These are phyloP conservation scores for Entrophospora sp. DNA, from an alignment of 192 early-diverging fungal genomes.

Conservation along the genomic window DNA sequence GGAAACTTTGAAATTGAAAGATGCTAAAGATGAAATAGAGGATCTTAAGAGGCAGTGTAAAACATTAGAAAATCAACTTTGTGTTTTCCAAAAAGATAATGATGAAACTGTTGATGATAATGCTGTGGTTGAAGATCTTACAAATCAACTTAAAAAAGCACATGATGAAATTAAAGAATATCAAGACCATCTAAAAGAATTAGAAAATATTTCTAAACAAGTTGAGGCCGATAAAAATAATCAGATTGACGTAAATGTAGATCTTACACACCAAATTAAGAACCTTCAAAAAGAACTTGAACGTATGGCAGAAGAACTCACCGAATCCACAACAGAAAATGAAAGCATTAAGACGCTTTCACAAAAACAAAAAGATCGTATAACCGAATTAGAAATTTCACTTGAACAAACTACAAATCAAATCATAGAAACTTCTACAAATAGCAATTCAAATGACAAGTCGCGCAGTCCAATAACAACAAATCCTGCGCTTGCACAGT, in stretches of 20 bases:
- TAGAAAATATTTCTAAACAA: background rate
- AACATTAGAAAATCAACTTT: background rate
- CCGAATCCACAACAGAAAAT: conserved; percentile 23
- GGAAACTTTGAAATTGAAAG: background rate
- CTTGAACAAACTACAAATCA: background rate
- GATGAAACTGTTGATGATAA: background rate
- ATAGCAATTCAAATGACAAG: background rate
- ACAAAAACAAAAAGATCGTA: conserved; percentile 28
- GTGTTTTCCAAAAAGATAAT: background rate
- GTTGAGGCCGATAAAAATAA: background rate
- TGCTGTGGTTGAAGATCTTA: conserved; percentile 1
- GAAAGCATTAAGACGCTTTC: conserved; percentile 25
- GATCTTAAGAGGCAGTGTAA: background rate
- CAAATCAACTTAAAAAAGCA: background rate
- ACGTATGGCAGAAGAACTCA: conserved; percentile 29
- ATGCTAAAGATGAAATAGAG: background rate
- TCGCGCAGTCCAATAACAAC: background rate
- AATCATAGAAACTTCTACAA: conserved; percentile 8
- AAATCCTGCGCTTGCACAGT: background rate
- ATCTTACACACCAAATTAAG: conserved; percentile 18
- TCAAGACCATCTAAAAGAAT: background rate
- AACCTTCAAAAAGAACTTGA: conserved; percentile 29
- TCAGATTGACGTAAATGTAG: background rate
- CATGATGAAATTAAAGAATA: background rate
- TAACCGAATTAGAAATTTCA: conserved; percentile 19